Conservation (phyloP, 441 rosid species). For the Mallotus repandus region DNA sequence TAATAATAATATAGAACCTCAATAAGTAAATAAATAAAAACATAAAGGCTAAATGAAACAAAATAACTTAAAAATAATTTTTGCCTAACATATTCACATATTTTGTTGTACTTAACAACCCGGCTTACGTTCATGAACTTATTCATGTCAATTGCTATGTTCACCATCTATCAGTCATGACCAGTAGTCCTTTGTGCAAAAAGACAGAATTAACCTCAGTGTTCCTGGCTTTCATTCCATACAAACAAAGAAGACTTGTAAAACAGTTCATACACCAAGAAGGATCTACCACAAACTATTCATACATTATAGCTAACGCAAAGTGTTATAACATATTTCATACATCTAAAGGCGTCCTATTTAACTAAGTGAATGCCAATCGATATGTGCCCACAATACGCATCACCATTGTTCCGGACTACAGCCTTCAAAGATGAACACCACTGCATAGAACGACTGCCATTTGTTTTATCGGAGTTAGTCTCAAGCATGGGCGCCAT, state of each 20-base stretch:
- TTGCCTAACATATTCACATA: too few species aligned
- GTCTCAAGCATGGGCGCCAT: constrained; percentile 25
- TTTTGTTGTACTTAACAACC: too few species aligned
- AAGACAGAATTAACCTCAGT: background rate
- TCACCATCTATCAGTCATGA: background rate
- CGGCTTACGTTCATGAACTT: too few species aligned
- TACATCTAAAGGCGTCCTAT: constrained; percentile 8
- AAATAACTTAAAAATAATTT: too few species aligned
- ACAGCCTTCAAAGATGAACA: background rate
- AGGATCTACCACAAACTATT: background rate
- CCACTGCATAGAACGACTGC: background rate
- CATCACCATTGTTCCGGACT: background rate
- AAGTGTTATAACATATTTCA: background rate
- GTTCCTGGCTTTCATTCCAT: background rate
- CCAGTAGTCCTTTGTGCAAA: background rate
- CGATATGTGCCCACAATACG: background rate
- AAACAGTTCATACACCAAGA: background rate
- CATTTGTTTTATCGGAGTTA: background rate
- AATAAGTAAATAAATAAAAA: too few species aligned
- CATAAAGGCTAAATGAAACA: too few species aligned
- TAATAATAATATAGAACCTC: too few species aligned
- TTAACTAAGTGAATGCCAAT: background rate
- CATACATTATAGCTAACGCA: background rate
- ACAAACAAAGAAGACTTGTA: background rate
- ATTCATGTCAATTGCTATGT: too few species aligned